phyloP scores from a whole-genome alignment of 305 asterid genomes.

The Fraxinus greggii region DNA sequence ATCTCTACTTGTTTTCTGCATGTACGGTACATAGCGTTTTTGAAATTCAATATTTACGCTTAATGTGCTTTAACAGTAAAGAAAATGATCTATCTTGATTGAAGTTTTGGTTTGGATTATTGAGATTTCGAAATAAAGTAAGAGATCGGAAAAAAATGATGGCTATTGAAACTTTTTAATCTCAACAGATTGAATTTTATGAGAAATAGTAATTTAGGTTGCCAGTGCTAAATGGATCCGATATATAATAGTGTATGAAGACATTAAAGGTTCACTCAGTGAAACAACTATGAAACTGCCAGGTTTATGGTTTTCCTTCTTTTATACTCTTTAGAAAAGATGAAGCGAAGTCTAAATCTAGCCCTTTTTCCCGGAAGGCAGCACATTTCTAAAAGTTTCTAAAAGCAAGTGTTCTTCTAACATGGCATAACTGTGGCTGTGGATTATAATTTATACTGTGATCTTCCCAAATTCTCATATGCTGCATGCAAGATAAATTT shows the following conservation, averaged over 20 bases:
- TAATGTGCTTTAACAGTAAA: not conserved
- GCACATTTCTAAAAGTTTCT: not conserved
- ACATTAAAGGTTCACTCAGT: not conserved
- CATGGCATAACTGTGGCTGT: not conserved
- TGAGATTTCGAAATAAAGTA: not conserved
- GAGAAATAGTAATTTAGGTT: not conserved
- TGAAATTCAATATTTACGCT: not conserved
- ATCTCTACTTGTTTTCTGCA: not conserved
- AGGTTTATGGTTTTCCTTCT: not conserved
- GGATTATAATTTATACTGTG: not conserved
- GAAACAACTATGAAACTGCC: not conserved
- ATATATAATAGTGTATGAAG: not conserved
- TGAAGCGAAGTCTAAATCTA: not conserved
- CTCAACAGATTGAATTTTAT: not conserved
- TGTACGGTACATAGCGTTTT: not conserved
- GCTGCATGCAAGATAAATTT: not conserved
- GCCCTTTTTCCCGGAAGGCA: not conserved
- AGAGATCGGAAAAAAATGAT: not conserved
- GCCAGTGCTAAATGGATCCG: not conserved
- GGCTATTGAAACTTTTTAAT: not conserved
- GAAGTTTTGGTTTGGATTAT: not conserved
- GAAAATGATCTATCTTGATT: not conserved
- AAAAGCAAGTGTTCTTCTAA: not conserved
- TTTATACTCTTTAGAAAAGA: not conserved
- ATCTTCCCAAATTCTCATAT: not conserved